Evolutionary conservation across 1,284 basidiomycete genomes (phyloP).

Genomic region (Naganishia sp.): DNA sequence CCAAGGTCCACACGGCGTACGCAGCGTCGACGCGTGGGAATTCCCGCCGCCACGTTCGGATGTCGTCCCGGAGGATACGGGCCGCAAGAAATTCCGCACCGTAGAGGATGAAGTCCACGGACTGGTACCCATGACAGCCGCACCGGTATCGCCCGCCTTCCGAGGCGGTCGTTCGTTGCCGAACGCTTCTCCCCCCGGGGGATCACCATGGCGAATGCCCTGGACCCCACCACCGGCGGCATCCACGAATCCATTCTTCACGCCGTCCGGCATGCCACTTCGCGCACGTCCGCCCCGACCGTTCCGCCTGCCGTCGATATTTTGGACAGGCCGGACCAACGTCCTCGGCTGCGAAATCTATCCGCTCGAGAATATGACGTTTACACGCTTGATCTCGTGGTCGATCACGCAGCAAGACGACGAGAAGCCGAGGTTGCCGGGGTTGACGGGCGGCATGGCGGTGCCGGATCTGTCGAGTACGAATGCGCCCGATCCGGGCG

Average conservation of each 20-base stretch:
- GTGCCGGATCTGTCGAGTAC: conserved; percentile 49
- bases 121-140: conserved; percentile 48
- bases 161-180: conserved; percentile 10
- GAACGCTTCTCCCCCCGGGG: conserved; percentile 13
- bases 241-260: conserved; percentile 38
- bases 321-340: conserved; percentile 48
- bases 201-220: conserved; percentile 45
- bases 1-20: conserved; percentile 41
- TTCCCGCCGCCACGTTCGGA: conserved; percentile 55
- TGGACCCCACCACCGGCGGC: conserved; percentile 42
- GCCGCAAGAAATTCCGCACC: conserved; percentile 48
- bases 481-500: conserved; percentile 49
- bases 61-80: conserved; percentile 44
- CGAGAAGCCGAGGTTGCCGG: conserved; percentile 44
- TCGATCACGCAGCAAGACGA: conserved; percentile 44
- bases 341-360: conserved; percentile 49
- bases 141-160: conserved; percentile 25
- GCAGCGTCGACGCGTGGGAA: conserved; percentile 53
- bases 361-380: conserved; percentile 46
- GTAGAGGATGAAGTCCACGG: conserved; percentile 47
- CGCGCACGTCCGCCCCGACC: conserved; percentile 34
- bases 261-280: conserved; percentile 35
- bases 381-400: conserved; percentile 49
- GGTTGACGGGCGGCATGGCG: conserved; percentile 50
- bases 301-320: conserved; percentile 44